phyloP scores from a whole-genome alignment of 768 basidiomycete genomes.

The Termitomyces sp. region DNA sequence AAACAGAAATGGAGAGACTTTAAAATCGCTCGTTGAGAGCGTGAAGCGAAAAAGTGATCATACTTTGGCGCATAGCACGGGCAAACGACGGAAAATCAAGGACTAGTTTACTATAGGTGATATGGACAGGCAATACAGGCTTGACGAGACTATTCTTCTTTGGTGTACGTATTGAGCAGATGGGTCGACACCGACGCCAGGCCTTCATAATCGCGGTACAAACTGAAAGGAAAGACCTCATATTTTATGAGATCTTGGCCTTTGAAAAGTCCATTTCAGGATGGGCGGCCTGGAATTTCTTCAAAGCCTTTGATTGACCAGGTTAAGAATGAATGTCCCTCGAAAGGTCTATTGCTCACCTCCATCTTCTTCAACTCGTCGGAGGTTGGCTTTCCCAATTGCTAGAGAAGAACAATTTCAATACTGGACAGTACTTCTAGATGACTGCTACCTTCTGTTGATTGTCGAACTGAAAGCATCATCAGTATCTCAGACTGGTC shows the following conservation, averaged over 20 bases:
- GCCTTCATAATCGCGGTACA: not conserved
- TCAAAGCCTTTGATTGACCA: conserved; percentile 51
- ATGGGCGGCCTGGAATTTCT: conserved; percentile 85
- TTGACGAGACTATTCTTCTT: not conserved
- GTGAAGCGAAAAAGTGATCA: conserved; percentile 73
- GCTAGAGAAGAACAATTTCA: conserved; percentile 35
- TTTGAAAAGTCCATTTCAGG: conserved; percentile 95
- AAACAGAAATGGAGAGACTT: conserved; percentile 22
- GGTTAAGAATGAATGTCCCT: not conserved
- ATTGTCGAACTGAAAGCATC: conserved; percentile 59
- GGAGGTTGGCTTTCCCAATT: conserved; percentile 94
- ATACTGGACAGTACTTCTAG: not conserved
- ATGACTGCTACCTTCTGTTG: conserved; percentile 54
- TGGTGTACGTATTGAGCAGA: not conserved
- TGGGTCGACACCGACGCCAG: not conserved
- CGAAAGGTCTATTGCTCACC: conserved; percentile 30
- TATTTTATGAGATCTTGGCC: conserved; percentile 67
- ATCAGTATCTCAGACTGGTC: not conserved
- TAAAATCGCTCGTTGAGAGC: conserved; percentile 74
- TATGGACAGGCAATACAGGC: not conserved
- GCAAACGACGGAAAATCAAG: conserved; percentile 36
- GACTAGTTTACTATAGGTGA: not conserved
- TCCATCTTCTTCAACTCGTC: conserved; percentile 93
- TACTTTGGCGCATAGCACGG: conserved; percentile 19
- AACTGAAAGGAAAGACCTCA: not conserved